phyloP scores from a whole-genome alignment of 495 filamentous ascomycete genomes.

The Penicillium simplicissimum region DNA sequence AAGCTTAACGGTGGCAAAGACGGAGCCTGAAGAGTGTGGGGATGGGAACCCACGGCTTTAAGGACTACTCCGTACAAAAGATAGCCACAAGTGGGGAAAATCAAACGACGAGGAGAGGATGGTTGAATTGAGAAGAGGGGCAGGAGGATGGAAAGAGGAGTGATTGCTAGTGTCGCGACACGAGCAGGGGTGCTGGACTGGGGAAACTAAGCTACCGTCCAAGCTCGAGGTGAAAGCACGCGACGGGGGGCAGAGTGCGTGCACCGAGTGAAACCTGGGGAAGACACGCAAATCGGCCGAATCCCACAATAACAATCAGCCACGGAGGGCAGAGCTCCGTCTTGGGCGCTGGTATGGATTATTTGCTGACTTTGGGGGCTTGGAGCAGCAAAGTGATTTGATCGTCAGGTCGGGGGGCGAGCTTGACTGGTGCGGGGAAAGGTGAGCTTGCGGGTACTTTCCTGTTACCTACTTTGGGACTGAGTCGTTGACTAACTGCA shows the following conservation, averaged over 20 bases:
- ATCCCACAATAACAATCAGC: background rate
- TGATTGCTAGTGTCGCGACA: conserved; percentile 1
- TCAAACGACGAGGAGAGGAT: conserved; percentile 6
- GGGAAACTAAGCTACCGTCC: background rate
- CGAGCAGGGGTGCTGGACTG: conserved; percentile 13
- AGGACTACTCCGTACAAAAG: background rate
- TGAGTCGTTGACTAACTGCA: background rate
- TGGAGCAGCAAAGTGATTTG: conserved; percentile 6
- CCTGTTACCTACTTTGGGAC: background rate
- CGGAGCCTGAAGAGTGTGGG: background rate
- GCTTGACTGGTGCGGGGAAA: conserved; percentile 12
- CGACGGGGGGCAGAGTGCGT: conserved; percentile 14
- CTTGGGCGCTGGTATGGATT: background rate
- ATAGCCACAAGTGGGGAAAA: background rate
- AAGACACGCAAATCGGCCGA: background rate
- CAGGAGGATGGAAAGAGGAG: conserved; percentile 16
- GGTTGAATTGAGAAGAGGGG: conserved; percentile 11
- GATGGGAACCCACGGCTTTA: background rate
- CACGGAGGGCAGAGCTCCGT: conserved; percentile 3
- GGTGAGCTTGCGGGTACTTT: conserved; percentile 9
- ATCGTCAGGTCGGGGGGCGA: background rate
- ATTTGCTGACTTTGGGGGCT: background rate
- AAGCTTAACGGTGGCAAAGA: background rate
- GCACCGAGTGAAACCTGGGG: conserved; percentile 12
- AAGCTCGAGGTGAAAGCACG: conserved; percentile 6